phyloP scores from a whole-genome alignment of 176 grass and related monocot genomes.

The Stipa capillata region DNA sequence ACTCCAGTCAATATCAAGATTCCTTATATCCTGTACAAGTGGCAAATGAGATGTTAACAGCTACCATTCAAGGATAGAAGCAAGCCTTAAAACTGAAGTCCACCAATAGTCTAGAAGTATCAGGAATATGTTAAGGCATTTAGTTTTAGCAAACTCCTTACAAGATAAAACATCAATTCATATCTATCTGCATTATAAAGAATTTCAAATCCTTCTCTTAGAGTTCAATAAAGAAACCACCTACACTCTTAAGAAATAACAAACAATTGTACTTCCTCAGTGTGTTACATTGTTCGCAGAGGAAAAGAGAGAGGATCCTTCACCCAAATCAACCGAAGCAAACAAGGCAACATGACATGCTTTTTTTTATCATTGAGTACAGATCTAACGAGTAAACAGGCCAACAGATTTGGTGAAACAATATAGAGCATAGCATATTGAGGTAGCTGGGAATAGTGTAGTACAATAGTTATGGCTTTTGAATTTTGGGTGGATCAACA shows the following conservation, averaged over 20 bases:
- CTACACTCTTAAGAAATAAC: neutral
- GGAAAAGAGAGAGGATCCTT: neutral
- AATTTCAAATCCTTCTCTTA: neutral
- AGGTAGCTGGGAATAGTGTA: neutral
- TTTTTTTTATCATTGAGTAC: neutral
- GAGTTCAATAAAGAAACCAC: neutral
- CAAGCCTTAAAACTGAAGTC: neutral
- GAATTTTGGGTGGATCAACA: neutral
- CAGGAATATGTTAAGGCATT: neutral
- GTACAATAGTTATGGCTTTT: neutral
- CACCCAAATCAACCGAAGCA: neutral
- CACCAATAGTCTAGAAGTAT: neutral
- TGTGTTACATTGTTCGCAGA: neutral
- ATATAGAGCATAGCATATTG: neutral
- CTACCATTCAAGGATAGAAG: conserved; percentile 3
- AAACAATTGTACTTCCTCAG: neutral
- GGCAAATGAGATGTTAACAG: conserved; percentile 11
- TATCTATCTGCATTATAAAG: neutral
- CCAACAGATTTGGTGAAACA: neutral
- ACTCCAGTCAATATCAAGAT: conserved; percentile 40
- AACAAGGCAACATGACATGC: neutral
- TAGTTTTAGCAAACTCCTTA: neutral
- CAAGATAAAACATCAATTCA: neutral
- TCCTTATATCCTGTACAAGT: conserved; percentile 46
- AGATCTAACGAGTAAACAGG: no score